Base-by-base conservation (phyloP, 345 rosid genomes). In the Syzygium aqueum region DNA sequence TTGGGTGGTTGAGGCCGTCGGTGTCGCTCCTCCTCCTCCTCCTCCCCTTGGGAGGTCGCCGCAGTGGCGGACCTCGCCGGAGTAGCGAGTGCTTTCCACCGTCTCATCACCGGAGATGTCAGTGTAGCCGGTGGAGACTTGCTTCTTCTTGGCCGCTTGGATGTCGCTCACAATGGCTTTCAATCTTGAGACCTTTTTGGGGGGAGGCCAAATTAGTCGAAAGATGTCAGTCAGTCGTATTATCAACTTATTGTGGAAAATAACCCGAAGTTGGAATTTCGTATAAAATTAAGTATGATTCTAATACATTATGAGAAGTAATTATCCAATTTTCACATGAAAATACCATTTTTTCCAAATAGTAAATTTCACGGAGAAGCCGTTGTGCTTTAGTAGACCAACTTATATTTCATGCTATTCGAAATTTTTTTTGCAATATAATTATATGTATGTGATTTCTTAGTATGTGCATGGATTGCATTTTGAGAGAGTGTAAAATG, bases 81-180 rank as follows among this genome's bases (percentile, higher is more conserved):
- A 90, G 59, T 84, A 90, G 8, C 93, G 91, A 57, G 94, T 91
- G 92, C 95, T 94, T 59, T 92, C 96, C 27, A 90, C 94, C 10
- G 95, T 95, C 89, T 94, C 96, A 14, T 93, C 95, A 2, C 95
- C 94, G 3, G 97, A 93, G n/a, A 91, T 82, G 15, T 95, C 94
- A 1, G 95, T 91, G 90, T 92, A 90, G 2, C 91, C 94, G 11
- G 88, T 65, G 11, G 93, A 90, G 28, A 88, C 94, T 90, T 89
- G 95, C 87, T 89, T 93, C 88, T 57, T 85, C 63, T 85, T 85
- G 19, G 84, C 88, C 23, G 63, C 33, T 83, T 67, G 84, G 59
- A 91, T 93, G 56, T 93, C 94, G 89, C 91, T 89, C 40, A 95
- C 63, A 89, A 94, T 87, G 27, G 88, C 91, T 89, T 89, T 94